Evolutionary conservation across 2,329 filamentous ascomycete species (phyloP).

Genomic region (Chaetomiaceae sp.): DNA sequence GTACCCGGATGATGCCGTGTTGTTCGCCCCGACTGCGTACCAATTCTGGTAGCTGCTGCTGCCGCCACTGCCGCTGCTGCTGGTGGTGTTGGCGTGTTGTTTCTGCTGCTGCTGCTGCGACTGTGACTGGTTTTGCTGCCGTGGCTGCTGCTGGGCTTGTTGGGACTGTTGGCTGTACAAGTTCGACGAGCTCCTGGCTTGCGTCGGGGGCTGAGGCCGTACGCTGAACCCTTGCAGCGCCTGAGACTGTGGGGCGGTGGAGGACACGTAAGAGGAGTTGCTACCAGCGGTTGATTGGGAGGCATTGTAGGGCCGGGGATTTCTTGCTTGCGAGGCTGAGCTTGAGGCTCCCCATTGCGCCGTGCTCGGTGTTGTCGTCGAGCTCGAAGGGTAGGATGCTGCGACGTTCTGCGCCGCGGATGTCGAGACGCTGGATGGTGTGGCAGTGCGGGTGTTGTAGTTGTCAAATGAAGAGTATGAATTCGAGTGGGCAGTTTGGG

Average conservation of each 20-base stretch:
- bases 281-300: conserved; percentile 22
- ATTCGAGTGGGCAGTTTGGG: conserved; percentile 12
- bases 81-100: conserved; percentile 19
- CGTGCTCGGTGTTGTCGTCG: conserved; percentile 17
- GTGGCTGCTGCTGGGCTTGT: conserved; percentile 23
- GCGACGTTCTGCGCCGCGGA: conserved; percentile 24
- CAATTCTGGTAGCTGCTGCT: conserved; percentile 30
- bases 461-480: conserved; percentile 25
- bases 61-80: conserved; percentile 21
- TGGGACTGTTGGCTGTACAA: conserved; percentile 26
- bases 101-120: conserved; percentile 23
- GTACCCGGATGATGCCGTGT: conserved; percentile 18
- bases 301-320: conserved; percentile 27
- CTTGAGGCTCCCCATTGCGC: conserved; percentile 22
- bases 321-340: conserved; percentile 24
- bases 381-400: conserved; percentile 28
- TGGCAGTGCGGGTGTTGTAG: conserved; percentile 20
- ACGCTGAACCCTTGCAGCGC: conserved; percentile 22
- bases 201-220: conserved; percentile 25
- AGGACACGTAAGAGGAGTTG: conserved; percentile 21
- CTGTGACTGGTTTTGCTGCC: conserved; percentile 15
- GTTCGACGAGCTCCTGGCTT: conserved; percentile 22
- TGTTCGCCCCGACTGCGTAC: conserved; percentile 30
- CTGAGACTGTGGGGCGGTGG: conserved; percentile 20
- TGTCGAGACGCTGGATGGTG: conserved; percentile 14